These are phyloP conservation scores for Sechiopsis laciniata DNA, from an alignment of 306 rosid genomes.

Conservation along the genomic window DNA sequence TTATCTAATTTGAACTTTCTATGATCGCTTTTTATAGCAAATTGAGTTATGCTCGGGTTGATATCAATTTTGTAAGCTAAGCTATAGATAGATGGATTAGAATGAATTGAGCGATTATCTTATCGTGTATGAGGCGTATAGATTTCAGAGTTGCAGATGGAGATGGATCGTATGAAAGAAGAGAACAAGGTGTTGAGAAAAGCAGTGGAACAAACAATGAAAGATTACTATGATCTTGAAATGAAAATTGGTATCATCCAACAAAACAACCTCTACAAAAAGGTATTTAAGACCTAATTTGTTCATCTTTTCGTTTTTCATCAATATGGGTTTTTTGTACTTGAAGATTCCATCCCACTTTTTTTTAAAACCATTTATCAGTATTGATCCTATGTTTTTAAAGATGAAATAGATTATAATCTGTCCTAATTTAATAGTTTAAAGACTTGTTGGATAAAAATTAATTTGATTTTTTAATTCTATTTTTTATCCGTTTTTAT, in stretches of 20 bases:
- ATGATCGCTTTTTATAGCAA: no score
- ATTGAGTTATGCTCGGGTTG: no score
- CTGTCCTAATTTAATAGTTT: not conserved
- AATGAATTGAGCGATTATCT: not conserved
- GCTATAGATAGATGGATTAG: no score
- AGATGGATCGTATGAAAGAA: conserved; percentile 80
- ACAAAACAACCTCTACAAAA: conserved; percentile 38
- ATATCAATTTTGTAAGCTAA: no score
- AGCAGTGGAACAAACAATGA: conserved; percentile 74
- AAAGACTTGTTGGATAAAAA: not conserved
- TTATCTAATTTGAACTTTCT: no score
- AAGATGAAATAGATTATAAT: not conserved
- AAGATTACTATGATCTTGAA: conserved; percentile 72
- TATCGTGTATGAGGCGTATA: conserved; percentile 1
- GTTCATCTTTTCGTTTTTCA: not conserved
- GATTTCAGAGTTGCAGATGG: conserved; percentile 54
- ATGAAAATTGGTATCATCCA: conserved; percentile 52
- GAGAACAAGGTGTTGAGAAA: conserved; percentile 65
- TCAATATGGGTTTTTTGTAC: not conserved
- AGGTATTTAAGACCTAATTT: conserved; percentile 32
- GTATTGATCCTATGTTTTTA: not conserved
- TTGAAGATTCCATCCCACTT: not conserved
- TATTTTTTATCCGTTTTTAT: not conserved
- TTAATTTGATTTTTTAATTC: not conserved
- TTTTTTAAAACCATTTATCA: not conserved